Evolutionary conservation across 2,329 filamentous ascomycete species (phyloP).

Genomic region (Aspergillus clavatus): DNA sequence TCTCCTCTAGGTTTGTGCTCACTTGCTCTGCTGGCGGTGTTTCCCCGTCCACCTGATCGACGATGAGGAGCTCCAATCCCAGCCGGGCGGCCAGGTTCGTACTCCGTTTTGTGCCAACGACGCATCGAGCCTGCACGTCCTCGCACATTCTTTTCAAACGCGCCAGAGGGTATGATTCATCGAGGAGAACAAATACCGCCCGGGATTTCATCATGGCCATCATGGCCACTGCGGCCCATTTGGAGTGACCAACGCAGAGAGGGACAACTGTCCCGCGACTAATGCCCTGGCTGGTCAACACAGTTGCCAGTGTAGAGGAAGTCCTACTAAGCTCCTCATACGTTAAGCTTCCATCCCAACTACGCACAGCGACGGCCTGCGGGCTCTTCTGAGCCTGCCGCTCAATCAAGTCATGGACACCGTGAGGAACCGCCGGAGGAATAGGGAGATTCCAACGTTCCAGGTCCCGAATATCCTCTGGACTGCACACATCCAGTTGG

Average conservation of each 20-base stretch:
- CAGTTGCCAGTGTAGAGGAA: background rate
- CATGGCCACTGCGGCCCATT: background rate
- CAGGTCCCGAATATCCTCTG: slow-evolving; percentile 1
- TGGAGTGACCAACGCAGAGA: background rate
- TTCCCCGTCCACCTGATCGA: too few relatives aligned
- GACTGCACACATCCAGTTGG: slow-evolving; percentile 1
- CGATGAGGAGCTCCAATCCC: background rate
- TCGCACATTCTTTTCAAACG: background rate
- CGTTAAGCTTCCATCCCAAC: slow-evolving; percentile 10
- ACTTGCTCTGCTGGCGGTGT: too few relatives aligned
- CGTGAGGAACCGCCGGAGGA: slow-evolving; percentile 2
- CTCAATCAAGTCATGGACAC: background rate
- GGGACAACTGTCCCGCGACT: background rate
- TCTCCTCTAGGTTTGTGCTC: too few relatives aligned
- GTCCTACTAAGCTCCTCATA: slow-evolving; percentile 3
- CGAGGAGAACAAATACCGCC: background rate
- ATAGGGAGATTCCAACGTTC: background rate
- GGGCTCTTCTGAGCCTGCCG: background rate
- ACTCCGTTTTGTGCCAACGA: background rate
- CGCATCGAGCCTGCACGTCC: background rate
- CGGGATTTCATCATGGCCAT: background rate
- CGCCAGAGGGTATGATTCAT: background rate
- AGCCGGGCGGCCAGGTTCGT: background rate
- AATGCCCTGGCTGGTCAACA: background rate
- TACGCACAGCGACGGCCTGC: slow-evolving; percentile 2